Evolutionary conservation across 2,329 filamentous ascomycete species (phyloP).

Genomic region (Talaromyces atroroseus): DNA sequence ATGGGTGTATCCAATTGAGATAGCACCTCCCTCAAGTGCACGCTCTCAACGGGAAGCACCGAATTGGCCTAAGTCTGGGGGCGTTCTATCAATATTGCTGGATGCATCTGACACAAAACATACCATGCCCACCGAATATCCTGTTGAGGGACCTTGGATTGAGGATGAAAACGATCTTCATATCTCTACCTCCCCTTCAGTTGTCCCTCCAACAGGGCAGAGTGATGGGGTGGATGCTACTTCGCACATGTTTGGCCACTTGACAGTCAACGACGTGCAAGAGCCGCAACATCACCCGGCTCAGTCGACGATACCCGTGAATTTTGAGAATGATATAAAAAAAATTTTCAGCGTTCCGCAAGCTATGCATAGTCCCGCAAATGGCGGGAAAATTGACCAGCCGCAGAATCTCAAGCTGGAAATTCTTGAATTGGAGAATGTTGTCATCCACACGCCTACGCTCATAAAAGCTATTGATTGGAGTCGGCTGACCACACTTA

Average conservation of each 20-base stretch:
- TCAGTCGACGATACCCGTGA: not conserved
- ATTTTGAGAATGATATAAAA: not conserved
- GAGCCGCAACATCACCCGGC: not conserved
- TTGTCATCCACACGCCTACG: conserved; percentile 67
- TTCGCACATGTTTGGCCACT: conserved; percentile 3
- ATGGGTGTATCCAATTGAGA: conserved; percentile 25
- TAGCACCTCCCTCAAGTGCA: conserved; percentile 15
- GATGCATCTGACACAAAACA: conserved; percentile 8
- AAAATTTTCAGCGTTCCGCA: not conserved
- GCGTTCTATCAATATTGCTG: conserved; percentile 29
- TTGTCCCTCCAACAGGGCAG: not conserved
- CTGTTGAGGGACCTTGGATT: not conserved
- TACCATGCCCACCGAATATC: not conserved
- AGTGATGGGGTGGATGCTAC: not conserved
- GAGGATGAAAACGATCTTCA: not conserved
- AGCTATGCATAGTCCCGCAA: not conserved
- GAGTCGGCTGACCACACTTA: conserved; percentile 64
- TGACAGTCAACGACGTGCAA: conserved; percentile 5
- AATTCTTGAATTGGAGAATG: conserved; percentile 67
- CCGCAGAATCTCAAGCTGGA: conserved; percentile 57
- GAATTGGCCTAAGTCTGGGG: conserved; percentile 29
- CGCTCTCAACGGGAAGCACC: conserved; percentile 8
- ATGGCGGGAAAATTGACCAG: not conserved
- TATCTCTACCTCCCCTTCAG: not conserved
- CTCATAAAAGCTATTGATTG: conserved; percentile 68